These are phyloP conservation scores for Saccharomyces hybrid DNA, from an alignment of 1,139 yeast species.

Conservation along the genomic window DNA sequence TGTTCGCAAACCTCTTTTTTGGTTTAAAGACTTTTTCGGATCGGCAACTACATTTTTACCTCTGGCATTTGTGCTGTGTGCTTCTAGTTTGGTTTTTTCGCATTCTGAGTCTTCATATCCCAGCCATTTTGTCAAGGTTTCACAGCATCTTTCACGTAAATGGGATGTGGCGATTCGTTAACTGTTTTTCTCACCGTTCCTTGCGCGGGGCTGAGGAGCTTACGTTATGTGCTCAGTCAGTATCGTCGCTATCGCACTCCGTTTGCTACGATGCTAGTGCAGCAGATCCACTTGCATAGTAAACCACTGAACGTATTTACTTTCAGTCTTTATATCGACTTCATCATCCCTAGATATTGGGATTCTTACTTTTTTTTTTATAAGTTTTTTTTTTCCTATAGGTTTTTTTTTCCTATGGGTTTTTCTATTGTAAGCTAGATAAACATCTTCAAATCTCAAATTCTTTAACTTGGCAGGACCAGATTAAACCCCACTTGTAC, in stretches of 20 bases:
- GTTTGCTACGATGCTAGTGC: not conserved
- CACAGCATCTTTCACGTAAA: not conserved
- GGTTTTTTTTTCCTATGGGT: not conserved
- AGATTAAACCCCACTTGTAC: not conserved
- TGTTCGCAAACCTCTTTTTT: not conserved
- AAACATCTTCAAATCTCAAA: not conserved
- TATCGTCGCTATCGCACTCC: conserved; percentile 1
- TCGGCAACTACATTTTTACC: not conserved
- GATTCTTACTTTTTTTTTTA: not conserved
- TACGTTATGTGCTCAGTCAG: not conserved
- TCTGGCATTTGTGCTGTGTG: not conserved
- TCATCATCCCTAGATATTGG: not conserved
- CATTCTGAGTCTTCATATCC: not conserved
- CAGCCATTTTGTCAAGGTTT: not conserved
- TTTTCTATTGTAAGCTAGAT: not conserved
- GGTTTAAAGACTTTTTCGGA: not conserved
- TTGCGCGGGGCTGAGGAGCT: not conserved
- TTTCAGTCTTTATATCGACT: not conserved
- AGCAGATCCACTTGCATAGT: not conserved
- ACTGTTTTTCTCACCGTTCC: not conserved
- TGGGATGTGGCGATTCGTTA: not conserved
- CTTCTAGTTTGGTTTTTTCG: not conserved
- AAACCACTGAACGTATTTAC: not conserved
- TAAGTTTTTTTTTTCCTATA: not conserved
- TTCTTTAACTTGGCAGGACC: not conserved